Evolutionary conservation across 2,329 filamentous ascomycete genomes (phyloP).

Genomic region (Trichoderma hamatum): DNA sequence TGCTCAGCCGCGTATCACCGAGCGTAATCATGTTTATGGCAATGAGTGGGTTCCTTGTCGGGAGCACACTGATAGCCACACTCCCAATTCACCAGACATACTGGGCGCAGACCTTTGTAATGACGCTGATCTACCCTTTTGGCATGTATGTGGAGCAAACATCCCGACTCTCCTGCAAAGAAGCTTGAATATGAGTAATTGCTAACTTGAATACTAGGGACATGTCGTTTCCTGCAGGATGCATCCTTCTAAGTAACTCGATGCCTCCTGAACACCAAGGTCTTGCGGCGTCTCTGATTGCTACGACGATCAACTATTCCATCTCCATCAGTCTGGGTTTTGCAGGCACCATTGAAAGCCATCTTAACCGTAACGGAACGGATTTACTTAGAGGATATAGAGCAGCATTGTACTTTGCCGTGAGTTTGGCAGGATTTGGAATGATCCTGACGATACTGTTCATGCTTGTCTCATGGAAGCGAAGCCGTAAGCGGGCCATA

Average conservation of each 20-base stretch:
- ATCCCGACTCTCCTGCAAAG: neutral
- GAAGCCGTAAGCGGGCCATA: neutral
- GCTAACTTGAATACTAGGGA: constrained; percentile 51
- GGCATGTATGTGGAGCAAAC: constrained; percentile 14
- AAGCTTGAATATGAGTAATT: constrained; percentile 27
- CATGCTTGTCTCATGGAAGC: constrained; percentile 21
- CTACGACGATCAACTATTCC: constrained; percentile 65
- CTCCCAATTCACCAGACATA: constrained; percentile 58
- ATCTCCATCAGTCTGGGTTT: constrained; percentile 65
- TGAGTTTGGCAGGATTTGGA: constrained; percentile 15
- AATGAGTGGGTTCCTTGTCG: constrained; percentile 45
- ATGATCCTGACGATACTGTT: constrained; percentile 15
- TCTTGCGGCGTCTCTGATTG: constrained; percentile 53
- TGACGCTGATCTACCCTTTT: constrained; percentile 28
- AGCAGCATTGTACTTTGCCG: constrained; percentile 39
- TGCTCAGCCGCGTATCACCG: constrained; percentile 36
- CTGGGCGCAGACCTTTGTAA: constrained; percentile 63
- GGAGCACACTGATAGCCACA: constrained; percentile 46
- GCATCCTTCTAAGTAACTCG: constrained; percentile 57
- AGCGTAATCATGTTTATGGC: constrained; percentile 45
- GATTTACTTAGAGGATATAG: constrained; percentile 33
- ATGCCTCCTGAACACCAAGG: constrained; percentile 47
- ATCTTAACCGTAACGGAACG: constrained; percentile 36
- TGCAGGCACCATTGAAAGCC: constrained; percentile 55
- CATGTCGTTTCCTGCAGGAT: constrained; percentile 63